Percentiles rank a stretch among this genome's conserved stretches.
Evolutionary conservation across 495 filamentous ascomycete genomes (phyloP).

Genomic region (Achaetomiella virescens): DNA sequence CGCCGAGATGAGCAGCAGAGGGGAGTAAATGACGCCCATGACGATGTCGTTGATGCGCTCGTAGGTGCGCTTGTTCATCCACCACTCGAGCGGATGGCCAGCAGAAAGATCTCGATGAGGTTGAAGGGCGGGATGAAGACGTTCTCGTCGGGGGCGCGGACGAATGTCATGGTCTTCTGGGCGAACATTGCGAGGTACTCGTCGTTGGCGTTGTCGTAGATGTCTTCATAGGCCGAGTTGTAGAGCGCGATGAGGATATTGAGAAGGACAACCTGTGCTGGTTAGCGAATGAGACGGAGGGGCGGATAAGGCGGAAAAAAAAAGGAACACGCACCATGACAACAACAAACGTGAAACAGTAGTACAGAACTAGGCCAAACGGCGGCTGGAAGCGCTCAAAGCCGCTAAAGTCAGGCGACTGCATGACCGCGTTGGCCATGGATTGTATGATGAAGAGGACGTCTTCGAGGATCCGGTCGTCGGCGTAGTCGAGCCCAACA

Average conservation of each 20-base stretch:
- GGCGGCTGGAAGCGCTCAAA: constrained; percentile 72
- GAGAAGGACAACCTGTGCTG: constrained; percentile 55
- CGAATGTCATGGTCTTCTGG: constrained; percentile 91
- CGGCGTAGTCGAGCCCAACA: constrained; percentile 82
- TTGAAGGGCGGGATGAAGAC: constrained; percentile 97
- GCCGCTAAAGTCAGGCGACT: constrained; percentile 80
- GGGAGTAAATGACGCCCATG: constrained; percentile 82
- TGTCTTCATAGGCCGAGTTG: constrained; percentile 92
- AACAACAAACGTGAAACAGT: constrained; percentile 96
- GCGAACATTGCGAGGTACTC: constrained; percentile 89
- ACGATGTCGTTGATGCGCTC: constrained; percentile 75
- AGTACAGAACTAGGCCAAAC: constrained; percentile 86
- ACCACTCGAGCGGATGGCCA: constrained; percentile 93
- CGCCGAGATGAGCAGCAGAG: constrained; percentile 73
- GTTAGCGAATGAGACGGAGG: not conserved
- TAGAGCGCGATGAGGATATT: constrained; percentile 96
- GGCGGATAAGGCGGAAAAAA: not conserved
- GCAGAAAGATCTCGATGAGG: constrained; percentile 75
- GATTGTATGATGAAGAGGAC: constrained; percentile 72
- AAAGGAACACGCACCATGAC: constrained; percentile 63
- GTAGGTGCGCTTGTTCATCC: constrained; percentile 65
- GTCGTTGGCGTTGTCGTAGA: constrained; percentile 88
- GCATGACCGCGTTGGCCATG: constrained; percentile 88
- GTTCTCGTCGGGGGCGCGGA: constrained; percentile 94
- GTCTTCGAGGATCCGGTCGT: constrained; percentile 52